Conservation (phyloP, 2,329 filamentous ascomycete genomes). For the Zasmidium cellare region DNA sequence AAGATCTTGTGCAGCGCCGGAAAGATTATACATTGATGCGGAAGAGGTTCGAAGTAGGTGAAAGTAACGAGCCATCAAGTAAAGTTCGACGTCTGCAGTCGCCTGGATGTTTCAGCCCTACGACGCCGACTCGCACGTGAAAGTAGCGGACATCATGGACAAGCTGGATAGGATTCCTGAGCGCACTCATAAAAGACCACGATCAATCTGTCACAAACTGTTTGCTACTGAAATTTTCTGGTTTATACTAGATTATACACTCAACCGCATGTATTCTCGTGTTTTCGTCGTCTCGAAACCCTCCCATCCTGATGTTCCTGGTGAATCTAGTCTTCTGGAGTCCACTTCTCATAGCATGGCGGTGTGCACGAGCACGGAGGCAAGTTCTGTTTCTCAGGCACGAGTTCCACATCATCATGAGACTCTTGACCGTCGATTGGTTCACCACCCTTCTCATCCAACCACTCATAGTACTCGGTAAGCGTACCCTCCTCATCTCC, state of each 20-base stretch:
- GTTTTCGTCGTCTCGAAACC: too few species aligned
- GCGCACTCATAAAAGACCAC: neutral
- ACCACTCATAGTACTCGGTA: constrained; percentile 18
- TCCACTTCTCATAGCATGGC: neutral
- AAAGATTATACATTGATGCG: neutral
- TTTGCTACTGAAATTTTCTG: too few species aligned
- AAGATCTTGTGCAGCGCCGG: neutral
- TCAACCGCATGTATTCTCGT: too few species aligned
- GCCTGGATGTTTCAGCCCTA: neutral
- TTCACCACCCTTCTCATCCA: constrained; percentile 20
- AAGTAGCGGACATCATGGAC: too few species aligned
- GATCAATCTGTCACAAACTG: too few species aligned
- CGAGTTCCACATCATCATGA: neutral
- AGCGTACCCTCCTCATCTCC: constrained; percentile 5
- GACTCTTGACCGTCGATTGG: constrained; percentile 7
- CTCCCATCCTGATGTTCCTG: too few species aligned
- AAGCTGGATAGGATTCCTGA: neutral
- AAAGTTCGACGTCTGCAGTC: neutral
- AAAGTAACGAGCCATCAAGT: neutral
- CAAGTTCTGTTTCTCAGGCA: too few species aligned
- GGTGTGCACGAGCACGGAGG: neutral
- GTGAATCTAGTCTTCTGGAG: neutral
- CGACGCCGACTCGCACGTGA: neutral
- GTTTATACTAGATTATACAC: too few species aligned
- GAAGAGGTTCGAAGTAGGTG: neutral